phyloP scores from a whole-genome alignment of 1,284 basidiomycete genomes.

The Apiotrichum siamense region DNA sequence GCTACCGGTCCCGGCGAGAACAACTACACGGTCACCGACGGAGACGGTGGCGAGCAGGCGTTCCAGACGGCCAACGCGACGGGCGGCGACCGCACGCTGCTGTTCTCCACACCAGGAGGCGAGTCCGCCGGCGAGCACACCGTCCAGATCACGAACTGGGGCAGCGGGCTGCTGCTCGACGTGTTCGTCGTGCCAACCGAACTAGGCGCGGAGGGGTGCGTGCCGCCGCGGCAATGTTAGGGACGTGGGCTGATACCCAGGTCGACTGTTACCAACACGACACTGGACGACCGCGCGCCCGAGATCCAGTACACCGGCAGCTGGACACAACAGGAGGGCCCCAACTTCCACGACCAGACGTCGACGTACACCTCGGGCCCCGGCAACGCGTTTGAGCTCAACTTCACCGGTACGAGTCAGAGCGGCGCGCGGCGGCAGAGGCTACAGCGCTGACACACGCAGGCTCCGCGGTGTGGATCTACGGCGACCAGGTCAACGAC shows the following conservation, averaged over 20 bases:
- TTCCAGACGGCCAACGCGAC: constrained; percentile 19
- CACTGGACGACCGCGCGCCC: constrained; percentile 34
- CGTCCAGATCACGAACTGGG: constrained; percentile 29
- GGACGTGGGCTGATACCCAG: constrained; percentile 17
- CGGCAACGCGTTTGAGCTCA: constrained; percentile 30
- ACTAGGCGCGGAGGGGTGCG: constrained; percentile 38
- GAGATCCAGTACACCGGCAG: constrained; percentile 35
- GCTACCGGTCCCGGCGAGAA: constrained; percentile 13
- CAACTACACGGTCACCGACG: constrained; percentile 37
- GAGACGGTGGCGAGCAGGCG: constrained; percentile 20
- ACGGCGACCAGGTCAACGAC: constrained; percentile 49
- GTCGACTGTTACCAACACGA: constrained; percentile 37
- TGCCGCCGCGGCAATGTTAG: not conserved
- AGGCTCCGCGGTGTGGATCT: constrained; percentile 46
- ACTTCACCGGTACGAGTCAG: constrained; percentile 29
- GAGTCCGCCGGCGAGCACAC: constrained; percentile 25
- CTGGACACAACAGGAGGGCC: constrained; percentile 42
- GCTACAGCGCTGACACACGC: not conserved
- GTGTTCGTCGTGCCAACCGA: constrained; percentile 26
- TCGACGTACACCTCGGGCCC: constrained; percentile 37
- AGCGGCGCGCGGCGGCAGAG: not conserved
- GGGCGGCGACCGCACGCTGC: constrained; percentile 22
- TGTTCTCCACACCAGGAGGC: too few species aligned
- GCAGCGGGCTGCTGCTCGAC: constrained; percentile 37
- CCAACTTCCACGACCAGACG: constrained; percentile 35